Percentiles rank a stretch among this genome's conserved stretches.
These are phyloP conservation scores for Sporisorium sorghi DNA, from an alignment of 1,284 basidiomycete genomes.

Conservation along the genomic window DNA sequence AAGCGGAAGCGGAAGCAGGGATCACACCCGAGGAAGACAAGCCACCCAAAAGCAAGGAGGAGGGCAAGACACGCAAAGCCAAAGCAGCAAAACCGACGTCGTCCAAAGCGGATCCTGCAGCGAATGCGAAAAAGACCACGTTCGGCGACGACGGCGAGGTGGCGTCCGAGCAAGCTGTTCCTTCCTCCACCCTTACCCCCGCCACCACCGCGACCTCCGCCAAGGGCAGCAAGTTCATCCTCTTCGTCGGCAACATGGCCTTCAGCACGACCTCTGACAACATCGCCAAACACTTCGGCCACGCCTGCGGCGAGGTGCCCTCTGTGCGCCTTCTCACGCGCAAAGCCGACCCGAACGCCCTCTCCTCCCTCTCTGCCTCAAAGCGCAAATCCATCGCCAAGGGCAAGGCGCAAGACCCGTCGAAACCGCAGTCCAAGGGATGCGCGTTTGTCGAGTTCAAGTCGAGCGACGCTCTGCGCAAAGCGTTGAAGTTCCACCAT, in stretches of 20 bases:
- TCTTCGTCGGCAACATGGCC: constrained; percentile 69
- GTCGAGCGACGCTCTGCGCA: constrained; percentile 50
- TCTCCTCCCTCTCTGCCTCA: constrained; percentile 52
- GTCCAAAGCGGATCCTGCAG: constrained; percentile 9
- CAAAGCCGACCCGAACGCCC: constrained; percentile 55
- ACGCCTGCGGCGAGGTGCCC: constrained; percentile 64
- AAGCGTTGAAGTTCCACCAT: constrained; percentile 67
- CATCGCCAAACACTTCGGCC: constrained; percentile 62
- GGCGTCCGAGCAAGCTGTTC: constrained; percentile 23
- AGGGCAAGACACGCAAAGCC: constrained; percentile 18
- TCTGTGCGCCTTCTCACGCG: constrained; percentile 64
- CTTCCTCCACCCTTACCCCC: constrained; percentile 2
- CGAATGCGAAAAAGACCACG: constrained; percentile 39
- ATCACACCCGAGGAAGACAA: constrained; percentile 9
- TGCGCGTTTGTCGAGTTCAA: constrained; percentile 68
- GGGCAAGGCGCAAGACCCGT: constrained; percentile 64
- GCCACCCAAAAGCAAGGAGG: constrained; percentile 12
- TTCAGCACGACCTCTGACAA: constrained; percentile 59
- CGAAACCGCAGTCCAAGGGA: constrained; percentile 58
- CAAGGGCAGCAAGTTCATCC: constrained; percentile 52
- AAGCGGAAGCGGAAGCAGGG: constrained; percentile 1
- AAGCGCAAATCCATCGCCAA: constrained; percentile 68
- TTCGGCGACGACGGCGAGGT: constrained; percentile 49
- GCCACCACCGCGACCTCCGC: constrained; percentile 14
- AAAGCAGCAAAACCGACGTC: constrained; percentile 14